These are phyloP conservation scores for Clarireedia homoeocarpa DNA, from an alignment of 2,329 filamentous ascomycete species.

Conservation along the genomic window DNA sequence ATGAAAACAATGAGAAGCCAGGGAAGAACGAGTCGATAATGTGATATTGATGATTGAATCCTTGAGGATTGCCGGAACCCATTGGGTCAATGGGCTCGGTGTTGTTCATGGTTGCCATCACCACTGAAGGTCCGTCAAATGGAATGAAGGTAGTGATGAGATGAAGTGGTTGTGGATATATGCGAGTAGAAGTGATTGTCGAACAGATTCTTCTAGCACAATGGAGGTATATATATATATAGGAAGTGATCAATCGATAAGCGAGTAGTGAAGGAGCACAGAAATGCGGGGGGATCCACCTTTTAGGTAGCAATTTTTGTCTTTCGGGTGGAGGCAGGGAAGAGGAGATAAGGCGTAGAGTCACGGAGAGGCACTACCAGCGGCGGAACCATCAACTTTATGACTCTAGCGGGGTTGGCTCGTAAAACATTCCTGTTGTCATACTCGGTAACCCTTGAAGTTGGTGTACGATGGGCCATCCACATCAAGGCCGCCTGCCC, in stretches of 20 bases:
- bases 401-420: too few species aligned
- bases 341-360: not conserved
- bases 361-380: not conserved
- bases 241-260: too few species aligned
- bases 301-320: not conserved
- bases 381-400: not conserved
- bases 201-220: too few species aligned
- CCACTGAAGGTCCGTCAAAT: not conserved
- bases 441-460: too few species aligned
- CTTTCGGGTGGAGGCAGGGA: not conserved
- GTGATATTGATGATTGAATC: conserved; percentile 28
- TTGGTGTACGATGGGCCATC: too few species aligned
- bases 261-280: too few species aligned
- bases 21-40: conserved; percentile 56
- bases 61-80: not conserved
- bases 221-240: not conserved
- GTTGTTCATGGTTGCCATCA: not conserved
- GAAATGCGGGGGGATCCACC: too few species aligned
- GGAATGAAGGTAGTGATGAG: not conserved
- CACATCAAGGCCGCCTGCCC: too few species aligned
- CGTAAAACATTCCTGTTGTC: too few species aligned
- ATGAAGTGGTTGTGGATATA: not conserved
- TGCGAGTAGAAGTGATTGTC: not conserved
- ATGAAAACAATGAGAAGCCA: conserved; percentile 52
- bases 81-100: not conserved